Evolutionary conservation across 768 basidiomycete genomes (phyloP).

Genomic region (Lepiota venenata): DNA sequence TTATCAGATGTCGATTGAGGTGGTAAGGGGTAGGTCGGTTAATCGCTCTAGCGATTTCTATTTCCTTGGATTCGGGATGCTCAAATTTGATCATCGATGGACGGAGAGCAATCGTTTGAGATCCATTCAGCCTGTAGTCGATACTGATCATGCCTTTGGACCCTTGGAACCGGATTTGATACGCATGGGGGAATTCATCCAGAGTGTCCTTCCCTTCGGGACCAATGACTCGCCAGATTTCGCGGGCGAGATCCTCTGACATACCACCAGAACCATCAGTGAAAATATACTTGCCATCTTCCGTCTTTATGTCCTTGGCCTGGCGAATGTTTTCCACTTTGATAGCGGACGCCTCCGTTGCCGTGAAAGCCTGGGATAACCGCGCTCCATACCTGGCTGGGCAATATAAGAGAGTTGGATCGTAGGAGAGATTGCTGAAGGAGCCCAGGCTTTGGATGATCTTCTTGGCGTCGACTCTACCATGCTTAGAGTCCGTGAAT

Average conservation of each 20-base stretch:
- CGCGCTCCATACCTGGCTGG: slow-evolving; percentile 70
- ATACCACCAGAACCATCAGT: slow-evolving; percentile 71
- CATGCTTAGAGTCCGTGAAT: slow-evolving; percentile 33
- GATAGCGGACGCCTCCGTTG: slow-evolving; percentile 53
- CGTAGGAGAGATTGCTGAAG: slow-evolving; percentile 44
- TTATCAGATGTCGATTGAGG: slow-evolving; percentile 61
- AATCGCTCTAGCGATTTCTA: slow-evolving; percentile 66
- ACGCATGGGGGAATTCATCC: slow-evolving; percentile 40
- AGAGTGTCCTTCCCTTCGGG: slow-evolving; percentile 20
- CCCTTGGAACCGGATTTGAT: slow-evolving; percentile 58
- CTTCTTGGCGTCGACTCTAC: slow-evolving; percentile 32
- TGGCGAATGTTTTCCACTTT: slow-evolving; percentile 40
- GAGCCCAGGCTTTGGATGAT: slow-evolving; percentile 55
- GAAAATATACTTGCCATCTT: slow-evolving; percentile 39
- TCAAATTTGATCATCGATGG: slow-evolving; percentile 70
- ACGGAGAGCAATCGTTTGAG: slow-evolving; percentile 41
- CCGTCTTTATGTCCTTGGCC: slow-evolving; percentile 28
- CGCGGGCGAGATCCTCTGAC: slow-evolving; percentile 48
- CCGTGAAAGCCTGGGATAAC: slow-evolving; percentile 69
- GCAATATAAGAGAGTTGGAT: slow-evolving; percentile 44
- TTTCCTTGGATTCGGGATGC: slow-evolving; percentile 36
- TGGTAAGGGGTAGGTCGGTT: slow-evolving; percentile 52
- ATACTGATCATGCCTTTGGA: slow-evolving; percentile 63
- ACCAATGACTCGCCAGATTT: slow-evolving; percentile 39
- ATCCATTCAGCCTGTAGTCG: slow-evolving; percentile 46